Evolutionary conservation across 1,284 basidiomycete species (phyloP).

Genomic region (Apiotrichum veenhuisii): DNA sequence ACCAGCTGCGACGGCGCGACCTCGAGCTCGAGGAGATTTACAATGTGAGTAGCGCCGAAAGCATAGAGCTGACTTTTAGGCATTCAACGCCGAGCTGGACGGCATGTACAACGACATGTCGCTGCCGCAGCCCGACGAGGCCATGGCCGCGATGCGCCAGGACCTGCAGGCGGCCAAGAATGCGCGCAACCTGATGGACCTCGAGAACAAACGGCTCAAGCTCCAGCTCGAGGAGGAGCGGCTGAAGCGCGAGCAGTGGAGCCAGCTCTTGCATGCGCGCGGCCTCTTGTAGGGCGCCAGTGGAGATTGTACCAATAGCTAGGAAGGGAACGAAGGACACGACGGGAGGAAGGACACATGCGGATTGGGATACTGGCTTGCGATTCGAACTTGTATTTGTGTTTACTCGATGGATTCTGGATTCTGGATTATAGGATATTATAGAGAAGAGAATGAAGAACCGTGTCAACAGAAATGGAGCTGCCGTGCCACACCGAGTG

Average conservation of each 20-base stretch:
- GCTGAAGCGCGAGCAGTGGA: slow-evolving; percentile 69
- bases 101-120: slow-evolving; percentile 77
- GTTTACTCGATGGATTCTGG: too few relatives aligned
- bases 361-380: too few relatives aligned
- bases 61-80: slow-evolving; percentile 52
- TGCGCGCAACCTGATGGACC: slow-evolving; percentile 63
- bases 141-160: slow-evolving; percentile 66
- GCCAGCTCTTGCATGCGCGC: slow-evolving; percentile 1
- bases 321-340: not conserved
- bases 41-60: slow-evolving; percentile 59
- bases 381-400: too few relatives aligned
- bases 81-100: slow-evolving; percentile 87
- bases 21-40: slow-evolving; percentile 86
- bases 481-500: too few relatives aligned
- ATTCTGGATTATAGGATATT: too few relatives aligned
- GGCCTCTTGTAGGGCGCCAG: not conserved
- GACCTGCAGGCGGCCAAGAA: slow-evolving; percentile 72
- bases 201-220: slow-evolving; percentile 75
- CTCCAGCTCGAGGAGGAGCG: slow-evolving; percentile 67
- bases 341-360: not conserved
- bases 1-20: slow-evolving; percentile 67
- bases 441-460: too few relatives aligned
- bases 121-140: slow-evolving; percentile 66
- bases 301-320: too few relatives aligned
- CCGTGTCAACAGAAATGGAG: too few relatives aligned